These are phyloP conservation scores for Brassica incana DNA, from an alignment of 345 rosid genomes.

Conservation along the genomic window DNA sequence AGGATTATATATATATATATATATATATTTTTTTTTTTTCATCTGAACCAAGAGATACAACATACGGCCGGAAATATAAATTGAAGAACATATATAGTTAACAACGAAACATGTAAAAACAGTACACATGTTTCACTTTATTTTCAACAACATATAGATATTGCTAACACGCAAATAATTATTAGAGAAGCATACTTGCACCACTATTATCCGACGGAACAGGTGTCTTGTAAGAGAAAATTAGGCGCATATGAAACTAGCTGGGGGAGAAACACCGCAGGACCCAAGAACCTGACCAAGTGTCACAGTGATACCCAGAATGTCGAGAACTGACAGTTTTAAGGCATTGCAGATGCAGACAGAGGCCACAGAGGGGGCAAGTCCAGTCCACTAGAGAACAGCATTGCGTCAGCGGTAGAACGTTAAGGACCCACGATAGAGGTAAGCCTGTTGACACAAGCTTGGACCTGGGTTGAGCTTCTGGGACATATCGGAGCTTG, in stretches of 20 bases:
- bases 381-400: not conserved
- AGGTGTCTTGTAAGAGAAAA: not conserved
- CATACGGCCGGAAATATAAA: not conserved
- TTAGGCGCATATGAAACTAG: not conserved
- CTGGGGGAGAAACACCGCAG: not conserved
- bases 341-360: not conserved
- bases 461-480: not conserved
- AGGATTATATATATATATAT: too few species aligned
- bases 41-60: not conserved
- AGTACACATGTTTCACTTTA: not conserved
- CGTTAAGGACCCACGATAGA: not conserved
- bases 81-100: not conserved
- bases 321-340: not conserved
- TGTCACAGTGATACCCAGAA: not conserved
- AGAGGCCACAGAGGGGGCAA: not conserved
- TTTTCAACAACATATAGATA: not conserved
- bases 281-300: not conserved
- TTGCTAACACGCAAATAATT: not conserved
- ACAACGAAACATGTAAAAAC: not conserved
- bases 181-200: not conserved
- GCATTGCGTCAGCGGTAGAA: not conserved
- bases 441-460: not conserved
- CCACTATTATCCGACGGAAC: not conserved
- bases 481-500: not conserved
- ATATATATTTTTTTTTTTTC: not conserved